Conservation (phyloP, 805 yeast genomes). For the Ogataea pilisensis region DNA sequence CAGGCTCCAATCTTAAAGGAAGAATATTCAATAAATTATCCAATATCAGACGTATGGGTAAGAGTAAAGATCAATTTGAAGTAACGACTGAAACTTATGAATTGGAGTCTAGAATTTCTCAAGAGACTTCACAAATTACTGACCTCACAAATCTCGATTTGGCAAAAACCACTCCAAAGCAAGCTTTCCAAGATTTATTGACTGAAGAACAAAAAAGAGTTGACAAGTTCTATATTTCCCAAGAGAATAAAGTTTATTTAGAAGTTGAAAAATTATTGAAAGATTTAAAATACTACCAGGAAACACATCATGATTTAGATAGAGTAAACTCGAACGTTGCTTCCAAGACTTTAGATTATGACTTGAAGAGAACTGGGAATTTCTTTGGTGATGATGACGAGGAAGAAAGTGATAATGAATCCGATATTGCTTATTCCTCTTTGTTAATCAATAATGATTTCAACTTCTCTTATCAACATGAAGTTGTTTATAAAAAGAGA, state of each 20-base stretch:
- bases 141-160: slow-evolving; percentile 20
- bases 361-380: slow-evolving; percentile 12
- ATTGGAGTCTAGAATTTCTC: slow-evolving; percentile 10
- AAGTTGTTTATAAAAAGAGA: slow-evolving; percentile 43
- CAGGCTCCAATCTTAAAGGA: slow-evolving; percentile 9
- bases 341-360: slow-evolving; percentile 17
- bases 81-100: slow-evolving; percentile 16
- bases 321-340: slow-evolving; percentile 22
- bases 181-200: slow-evolving; percentile 44
- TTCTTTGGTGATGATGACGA: slow-evolving; percentile 33
- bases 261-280: slow-evolving; percentile 43
- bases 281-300: slow-evolving; percentile 41
- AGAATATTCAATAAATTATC: slow-evolving; percentile 17
- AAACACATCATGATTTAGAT: slow-evolving; percentile 19
- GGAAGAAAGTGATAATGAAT: slow-evolving; percentile 34
- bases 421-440: slow-evolving; percentile 40
- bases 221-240: slow-evolving; percentile 45
- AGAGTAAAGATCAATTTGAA: slow-evolving; percentile 7
- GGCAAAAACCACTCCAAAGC: slow-evolving; percentile 32
- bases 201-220: slow-evolving; percentile 47
- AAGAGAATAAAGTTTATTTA: slow-evolving; percentile 42
- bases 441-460: slow-evolving; percentile 47
- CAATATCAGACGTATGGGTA: slow-evolving; percentile 6
- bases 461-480: slow-evolving; percentile 45
- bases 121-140: slow-evolving; percentile 1